phyloP scores from a whole-genome alignment of 192 early-diverging fungal genomes.

The Coemansia sp. region DNA sequence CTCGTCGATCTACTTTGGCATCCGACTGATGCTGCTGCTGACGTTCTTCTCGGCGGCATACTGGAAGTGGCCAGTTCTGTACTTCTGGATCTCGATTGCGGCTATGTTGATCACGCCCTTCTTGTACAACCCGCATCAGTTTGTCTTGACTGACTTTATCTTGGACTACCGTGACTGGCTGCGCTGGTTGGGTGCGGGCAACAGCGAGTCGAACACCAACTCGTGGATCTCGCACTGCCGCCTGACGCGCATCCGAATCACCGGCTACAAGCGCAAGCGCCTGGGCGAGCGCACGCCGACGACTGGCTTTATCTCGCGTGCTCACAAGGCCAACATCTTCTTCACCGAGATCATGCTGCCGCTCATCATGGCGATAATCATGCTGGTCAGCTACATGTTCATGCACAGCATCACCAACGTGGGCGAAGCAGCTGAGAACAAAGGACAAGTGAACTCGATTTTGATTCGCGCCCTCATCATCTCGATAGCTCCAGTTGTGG shows the following conservation, averaged over 20 bases:
- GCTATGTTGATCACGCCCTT: conserved; percentile 82
- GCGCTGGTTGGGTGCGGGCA: conserved; percentile 82
- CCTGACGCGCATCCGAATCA: conserved; percentile 70
- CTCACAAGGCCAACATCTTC: conserved; percentile 69
- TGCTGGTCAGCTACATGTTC: conserved; percentile 68
- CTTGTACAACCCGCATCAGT: conserved; percentile 90
- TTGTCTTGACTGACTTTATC: conserved; percentile 77
- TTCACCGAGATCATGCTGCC: conserved; percentile 74
- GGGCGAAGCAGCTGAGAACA: conserved; percentile 28
- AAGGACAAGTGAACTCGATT: conserved; percentile 47
- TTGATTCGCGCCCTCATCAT: conserved; percentile 66
- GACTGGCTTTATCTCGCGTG: conserved; percentile 66
- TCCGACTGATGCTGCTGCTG: conserved; percentile 70
- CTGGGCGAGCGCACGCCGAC: conserved; percentile 67
- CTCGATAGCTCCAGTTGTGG: conserved; percentile 68
- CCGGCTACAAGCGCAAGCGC: conserved; percentile 77
- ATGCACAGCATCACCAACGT: conserved; percentile 64
- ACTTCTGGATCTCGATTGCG: conserved; percentile 82
- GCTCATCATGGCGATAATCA: conserved; percentile 63
- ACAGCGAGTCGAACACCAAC: conserved; percentile 71
- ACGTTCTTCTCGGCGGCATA: conserved; percentile 73
- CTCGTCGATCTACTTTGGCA: conserved; percentile 76
- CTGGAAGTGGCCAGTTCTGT: conserved; percentile 72
- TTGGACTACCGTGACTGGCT: conserved; percentile 81
- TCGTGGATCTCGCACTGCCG: conserved; percentile 83